A percentile compares a stretch with the other conserved stretches of the same genome.
Conservation (phyloP, 805 yeast genomes). For the Cyberlindnera sargentensis region DNA sequence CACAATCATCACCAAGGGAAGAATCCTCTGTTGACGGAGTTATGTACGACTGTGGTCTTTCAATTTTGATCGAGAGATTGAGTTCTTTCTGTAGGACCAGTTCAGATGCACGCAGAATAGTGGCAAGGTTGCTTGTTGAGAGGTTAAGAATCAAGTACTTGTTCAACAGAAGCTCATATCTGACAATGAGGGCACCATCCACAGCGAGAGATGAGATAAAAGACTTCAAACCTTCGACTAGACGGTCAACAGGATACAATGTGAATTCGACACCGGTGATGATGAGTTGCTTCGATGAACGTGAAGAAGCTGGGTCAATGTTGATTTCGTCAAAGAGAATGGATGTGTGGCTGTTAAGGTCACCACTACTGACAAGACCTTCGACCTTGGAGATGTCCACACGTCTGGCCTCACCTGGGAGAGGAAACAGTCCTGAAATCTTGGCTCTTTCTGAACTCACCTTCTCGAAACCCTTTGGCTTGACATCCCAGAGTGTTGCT, state of each 20-base stretch:
- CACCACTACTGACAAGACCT: slow-evolving; percentile 26
- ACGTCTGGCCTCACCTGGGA: slow-evolving; percentile 52
- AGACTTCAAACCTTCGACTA: slow-evolving; percentile 39
- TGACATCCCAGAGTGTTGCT: slow-evolving; percentile 59
- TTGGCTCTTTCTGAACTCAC: slow-evolving; percentile 74
- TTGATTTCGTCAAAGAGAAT: slow-evolving; percentile 29
- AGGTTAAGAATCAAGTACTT: slow-evolving; percentile 43
- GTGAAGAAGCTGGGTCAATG: slow-evolving; percentile 22
- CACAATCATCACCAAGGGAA: slow-evolving; percentile 28
- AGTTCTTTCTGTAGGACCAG: slow-evolving; percentile 28
- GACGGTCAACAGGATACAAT: slow-evolving; percentile 26
- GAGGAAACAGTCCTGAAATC: slow-evolving; percentile 68
- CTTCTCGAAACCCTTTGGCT: slow-evolving; percentile 66
- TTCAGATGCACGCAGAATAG: slow-evolving; percentile 41
- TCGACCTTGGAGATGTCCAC: slow-evolving; percentile 26
- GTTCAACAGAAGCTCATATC: slow-evolving; percentile 27
- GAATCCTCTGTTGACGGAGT: slow-evolving; percentile 20
- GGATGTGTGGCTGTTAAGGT: slow-evolving; percentile 23
- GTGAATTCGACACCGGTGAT: slow-evolving; percentile 26
- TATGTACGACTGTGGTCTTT: slow-evolving; percentile 42
- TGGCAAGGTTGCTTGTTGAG: slow-evolving; percentile 44
- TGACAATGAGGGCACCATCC: slow-evolving; percentile 30
- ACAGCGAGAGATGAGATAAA: slow-evolving; percentile 39
- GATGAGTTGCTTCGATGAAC: slow-evolving; percentile 22
- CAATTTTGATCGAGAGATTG: slow-evolving; percentile 26